Conservation (phyloP, 2,329 filamentous ascomycete genomes). For the Monilinia polystroma region DNA sequence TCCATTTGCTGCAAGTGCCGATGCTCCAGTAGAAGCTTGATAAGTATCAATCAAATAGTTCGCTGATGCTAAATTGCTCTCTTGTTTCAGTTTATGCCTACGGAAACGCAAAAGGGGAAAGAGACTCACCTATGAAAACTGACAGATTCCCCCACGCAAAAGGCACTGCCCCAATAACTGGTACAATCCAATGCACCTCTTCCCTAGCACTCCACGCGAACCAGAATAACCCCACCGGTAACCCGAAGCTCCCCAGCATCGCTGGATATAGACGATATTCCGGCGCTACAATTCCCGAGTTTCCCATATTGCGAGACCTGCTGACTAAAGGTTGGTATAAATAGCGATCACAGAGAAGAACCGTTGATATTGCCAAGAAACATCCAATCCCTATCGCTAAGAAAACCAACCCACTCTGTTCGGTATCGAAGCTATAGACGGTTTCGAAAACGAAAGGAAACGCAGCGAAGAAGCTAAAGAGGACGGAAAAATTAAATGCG, state of each 20-base stretch:
- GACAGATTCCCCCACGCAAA: constrained; percentile 62
- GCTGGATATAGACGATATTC: constrained; percentile 58
- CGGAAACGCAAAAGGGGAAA: constrained; percentile 43
- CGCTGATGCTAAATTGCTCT: constrained; percentile 48
- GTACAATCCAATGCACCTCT: constrained; percentile 54
- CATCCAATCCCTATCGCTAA: constrained; percentile 44
- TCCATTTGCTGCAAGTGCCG: constrained; percentile 59
- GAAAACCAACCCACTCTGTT: constrained; percentile 43
- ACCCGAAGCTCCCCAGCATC: constrained; percentile 56
- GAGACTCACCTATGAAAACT: constrained; percentile 54
- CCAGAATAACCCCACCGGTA: constrained; percentile 55
- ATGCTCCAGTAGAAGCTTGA: constrained; percentile 53
- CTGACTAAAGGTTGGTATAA: constrained; percentile 42
- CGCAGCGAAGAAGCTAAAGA: constrained; percentile 45
- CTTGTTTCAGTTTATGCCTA: constrained; percentile 56
- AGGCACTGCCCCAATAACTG: constrained; percentile 51
- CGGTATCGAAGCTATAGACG: constrained; percentile 41
- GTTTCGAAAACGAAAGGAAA: constrained; percentile 43
- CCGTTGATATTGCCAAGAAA: constrained; percentile 46
- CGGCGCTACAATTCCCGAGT: constrained; percentile 42
- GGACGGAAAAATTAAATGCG: constrained; percentile 42
- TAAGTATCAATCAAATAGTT: constrained; percentile 58
- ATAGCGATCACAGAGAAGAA: constrained; percentile 44
- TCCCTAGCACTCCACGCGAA: constrained; percentile 57
- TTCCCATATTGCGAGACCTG: constrained; percentile 12